These are phyloP conservation scores for Aspergillus steynii DNA, from an alignment of 495 filamentous ascomycete genomes.

Conservation along the genomic window DNA sequence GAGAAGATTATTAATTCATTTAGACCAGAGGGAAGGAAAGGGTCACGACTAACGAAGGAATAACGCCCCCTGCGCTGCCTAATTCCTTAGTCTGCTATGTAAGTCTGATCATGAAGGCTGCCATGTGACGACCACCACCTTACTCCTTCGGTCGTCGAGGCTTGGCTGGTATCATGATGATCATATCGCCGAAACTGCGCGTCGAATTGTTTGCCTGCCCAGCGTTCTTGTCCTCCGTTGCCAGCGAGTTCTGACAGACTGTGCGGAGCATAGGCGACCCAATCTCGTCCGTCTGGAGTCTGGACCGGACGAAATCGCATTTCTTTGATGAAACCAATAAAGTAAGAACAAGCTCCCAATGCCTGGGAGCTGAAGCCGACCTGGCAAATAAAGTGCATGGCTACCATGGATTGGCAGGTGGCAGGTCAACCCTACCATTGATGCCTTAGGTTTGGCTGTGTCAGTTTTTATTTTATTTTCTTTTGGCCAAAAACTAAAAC, in stretches of 20 bases:
- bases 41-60: background rate
- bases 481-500: too few relatives aligned
- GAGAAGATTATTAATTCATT: background rate
- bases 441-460: background rate
- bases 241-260: too few relatives aligned
- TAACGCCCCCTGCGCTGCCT: too few relatives aligned
- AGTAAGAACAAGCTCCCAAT: background rate
- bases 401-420: background rate
- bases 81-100: too few relatives aligned
- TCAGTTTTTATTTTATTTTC: too few relatives aligned
- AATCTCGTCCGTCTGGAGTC: background rate
- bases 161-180: slow-evolving; percentile 3
- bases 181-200: too few relatives aligned
- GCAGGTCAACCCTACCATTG: background rate
- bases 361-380: background rate
- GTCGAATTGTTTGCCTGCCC: background rate
- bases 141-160: background rate
- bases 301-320: background rate
- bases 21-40: background rate
- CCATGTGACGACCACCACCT: slow-evolving; percentile 5
- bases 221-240: too few relatives aligned
- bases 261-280: too few relatives aligned
- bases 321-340: background rate
- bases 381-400: background rate
- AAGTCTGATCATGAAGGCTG: background rate